phyloP scores from a whole-genome alignment of 305 asterid genomes.

The Galium porrigens region DNA sequence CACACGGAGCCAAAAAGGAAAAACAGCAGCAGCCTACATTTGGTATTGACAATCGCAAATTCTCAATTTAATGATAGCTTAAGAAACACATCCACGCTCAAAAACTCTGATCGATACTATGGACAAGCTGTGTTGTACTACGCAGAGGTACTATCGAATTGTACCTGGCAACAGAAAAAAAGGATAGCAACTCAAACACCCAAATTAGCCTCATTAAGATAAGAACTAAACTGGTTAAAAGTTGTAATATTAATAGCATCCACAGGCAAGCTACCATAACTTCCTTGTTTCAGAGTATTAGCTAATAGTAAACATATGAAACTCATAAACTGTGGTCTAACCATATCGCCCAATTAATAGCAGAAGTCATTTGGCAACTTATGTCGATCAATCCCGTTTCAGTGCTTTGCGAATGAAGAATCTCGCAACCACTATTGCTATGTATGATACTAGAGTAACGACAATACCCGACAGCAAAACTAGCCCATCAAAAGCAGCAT shows the following conservation, averaged over 20 bases:
- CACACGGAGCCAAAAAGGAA: no score
- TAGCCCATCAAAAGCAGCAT: constrained; percentile 36
- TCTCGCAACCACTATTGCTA: constrained; percentile 37
- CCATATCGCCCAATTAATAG: no score
- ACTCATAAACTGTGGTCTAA: background rate
- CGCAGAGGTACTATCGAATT: no score
- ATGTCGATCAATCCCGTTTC: constrained; percentile 47
- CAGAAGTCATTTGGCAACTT: background rate
- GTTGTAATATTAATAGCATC: background rate
- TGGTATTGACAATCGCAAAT: no score
- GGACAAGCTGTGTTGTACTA: no score
- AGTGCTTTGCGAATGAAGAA: constrained; percentile 61
- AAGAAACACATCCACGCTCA: no score
- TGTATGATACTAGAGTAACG: constrained; percentile 47
- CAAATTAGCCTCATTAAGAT: no score
- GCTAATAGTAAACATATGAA: background rate
- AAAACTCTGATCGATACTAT: background rate
- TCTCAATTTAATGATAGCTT: no score
- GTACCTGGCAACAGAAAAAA: no score
- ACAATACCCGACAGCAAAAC: constrained; percentile 47
- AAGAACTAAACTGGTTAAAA: background rate
- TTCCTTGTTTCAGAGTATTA: background rate
- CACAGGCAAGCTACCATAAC: background rate
- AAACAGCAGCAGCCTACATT: no score
- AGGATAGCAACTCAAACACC: no score